Conservation (phyloP, 768 basidiomycete genomes). For the Tricholoma matsutake region DNA sequence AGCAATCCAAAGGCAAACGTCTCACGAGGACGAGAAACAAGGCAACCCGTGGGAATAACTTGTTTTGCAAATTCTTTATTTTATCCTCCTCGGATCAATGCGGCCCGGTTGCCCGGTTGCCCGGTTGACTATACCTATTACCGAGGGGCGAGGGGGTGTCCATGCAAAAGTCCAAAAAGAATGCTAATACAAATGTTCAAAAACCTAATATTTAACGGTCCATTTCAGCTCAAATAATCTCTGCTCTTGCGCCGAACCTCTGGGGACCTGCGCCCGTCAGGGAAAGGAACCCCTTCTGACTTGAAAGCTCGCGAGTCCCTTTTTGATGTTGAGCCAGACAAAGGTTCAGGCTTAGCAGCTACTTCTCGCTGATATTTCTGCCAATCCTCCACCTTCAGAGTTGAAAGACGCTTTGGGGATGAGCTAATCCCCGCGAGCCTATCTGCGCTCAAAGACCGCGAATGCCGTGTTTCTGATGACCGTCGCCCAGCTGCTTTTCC, state of each 20-base stretch:
- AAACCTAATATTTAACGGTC: constrained; percentile 5
- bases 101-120: constrained; percentile 10
- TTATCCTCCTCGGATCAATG: constrained; percentile 15
- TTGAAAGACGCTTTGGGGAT: constrained; percentile 64
- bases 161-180: constrained; percentile 5
- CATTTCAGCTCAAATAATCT: constrained; percentile 33
- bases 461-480: constrained; percentile 28
- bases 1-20: constrained; percentile 31
- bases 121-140: no score
- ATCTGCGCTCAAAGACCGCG: constrained; percentile 60
- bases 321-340: constrained; percentile 25
- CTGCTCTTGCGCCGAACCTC: constrained; percentile 25
- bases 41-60: constrained; percentile 26
- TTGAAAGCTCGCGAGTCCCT: constrained; percentile 33
- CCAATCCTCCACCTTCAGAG: constrained; percentile 85
- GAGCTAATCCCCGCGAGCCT: constrained; percentile 45
- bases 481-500: constrained; percentile 32
- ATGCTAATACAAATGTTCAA: neutral
- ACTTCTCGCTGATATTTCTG: constrained; percentile 64
- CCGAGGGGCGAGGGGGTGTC: neutral
- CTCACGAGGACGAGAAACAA: constrained; percentile 24
- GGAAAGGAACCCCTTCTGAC: constrained; percentile 52
- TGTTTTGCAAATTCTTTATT: constrained; percentile 16
- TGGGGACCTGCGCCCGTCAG: constrained; percentile 33
- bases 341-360: constrained; percentile 3